These are phyloP conservation scores for Setomelanomma holmii DNA, from an alignment of 2,329 filamentous ascomycete species.

Conservation along the genomic window DNA sequence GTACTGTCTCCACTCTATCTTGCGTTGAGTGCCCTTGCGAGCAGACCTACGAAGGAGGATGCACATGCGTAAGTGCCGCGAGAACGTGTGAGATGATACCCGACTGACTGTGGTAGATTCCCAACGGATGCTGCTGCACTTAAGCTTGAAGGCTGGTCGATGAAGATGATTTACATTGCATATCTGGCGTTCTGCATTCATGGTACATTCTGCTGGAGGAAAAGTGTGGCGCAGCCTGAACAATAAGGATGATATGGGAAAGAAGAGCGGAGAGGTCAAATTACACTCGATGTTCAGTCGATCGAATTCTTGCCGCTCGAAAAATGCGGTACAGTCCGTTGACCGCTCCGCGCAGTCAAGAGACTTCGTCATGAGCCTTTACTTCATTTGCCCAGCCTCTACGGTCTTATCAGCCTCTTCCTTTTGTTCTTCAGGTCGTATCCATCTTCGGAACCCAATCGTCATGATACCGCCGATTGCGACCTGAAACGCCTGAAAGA, in stretches of 20 bases:
- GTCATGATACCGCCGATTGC: slow-evolving; percentile 52
- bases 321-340: too few species aligned
- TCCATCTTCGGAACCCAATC: slow-evolving; percentile 52
- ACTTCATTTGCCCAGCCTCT: slow-evolving; percentile 11
- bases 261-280: not conserved
- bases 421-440: slow-evolving; percentile 63
- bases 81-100: too few species aligned
- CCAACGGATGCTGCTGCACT: slow-evolving; percentile 41
- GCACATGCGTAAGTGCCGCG: slow-evolving; percentile 32
- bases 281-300: not conserved
- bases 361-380: too few species aligned
- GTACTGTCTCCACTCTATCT: slow-evolving; percentile 8
- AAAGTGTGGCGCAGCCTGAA: not conserved
- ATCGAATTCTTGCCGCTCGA: not conserved
- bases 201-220: slow-evolving; percentile 2
- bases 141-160: not conserved
- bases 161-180: not conserved
- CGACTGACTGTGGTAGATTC: slow-evolving; percentile 25
- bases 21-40: slow-evolving; percentile 38
- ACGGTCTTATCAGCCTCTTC: slow-evolving; percentile 33
- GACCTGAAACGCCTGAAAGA: slow-evolving; percentile 60
- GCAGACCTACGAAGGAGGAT: slow-evolving; percentile 22
- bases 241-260: not conserved
- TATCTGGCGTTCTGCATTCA: slow-evolving; percentile 9
- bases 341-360: too few species aligned